phyloP scores from a whole-genome alignment of 2,329 filamentous ascomycete genomes.

The Knoxdaviesia capensis region DNA sequence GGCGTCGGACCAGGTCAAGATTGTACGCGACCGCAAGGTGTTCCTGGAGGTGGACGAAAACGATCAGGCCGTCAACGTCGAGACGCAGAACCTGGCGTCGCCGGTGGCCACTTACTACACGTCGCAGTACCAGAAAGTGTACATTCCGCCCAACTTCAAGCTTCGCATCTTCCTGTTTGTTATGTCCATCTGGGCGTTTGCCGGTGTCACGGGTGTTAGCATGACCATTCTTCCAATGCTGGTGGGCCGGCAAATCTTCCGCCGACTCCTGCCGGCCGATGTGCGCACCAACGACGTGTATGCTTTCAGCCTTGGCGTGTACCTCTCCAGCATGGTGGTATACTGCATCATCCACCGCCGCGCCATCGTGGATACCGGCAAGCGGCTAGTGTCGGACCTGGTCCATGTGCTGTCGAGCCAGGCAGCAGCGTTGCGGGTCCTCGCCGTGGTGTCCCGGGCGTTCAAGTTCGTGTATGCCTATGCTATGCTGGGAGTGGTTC shows the following conservation, averaged over 20 bases:
- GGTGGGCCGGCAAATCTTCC: slow-evolving; percentile 64
- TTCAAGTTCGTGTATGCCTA: slow-evolving; percentile 52
- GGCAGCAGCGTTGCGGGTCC: slow-evolving; percentile 7
- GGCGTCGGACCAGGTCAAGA: slow-evolving; percentile 84
- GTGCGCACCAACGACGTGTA: slow-evolving; percentile 85
- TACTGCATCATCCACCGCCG: not conserved
- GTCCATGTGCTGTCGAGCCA: slow-evolving; percentile 4
- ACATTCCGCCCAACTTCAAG: slow-evolving; percentile 71
- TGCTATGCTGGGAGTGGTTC: slow-evolving; percentile 50
- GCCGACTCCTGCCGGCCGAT: slow-evolving; percentile 47
- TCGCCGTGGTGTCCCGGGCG: slow-evolving; percentile 12
- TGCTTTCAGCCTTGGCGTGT: slow-evolving; percentile 80
- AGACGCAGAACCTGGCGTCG: not conserved
- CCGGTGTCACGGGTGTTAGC: slow-evolving; percentile 66
- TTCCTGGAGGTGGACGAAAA: slow-evolving; percentile 52
- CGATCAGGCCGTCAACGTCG: not conserved
- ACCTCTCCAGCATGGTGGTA: slow-evolving; percentile 23
- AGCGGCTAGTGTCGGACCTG: not conserved
- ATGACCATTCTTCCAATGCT: slow-evolving; percentile 74
- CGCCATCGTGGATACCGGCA: not conserved
- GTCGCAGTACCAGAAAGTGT: slow-evolving; percentile 48
- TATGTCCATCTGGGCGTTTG: slow-evolving; percentile 80
- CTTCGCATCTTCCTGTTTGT: slow-evolving; percentile 70
- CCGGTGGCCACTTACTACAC: slow-evolving; percentile 28
- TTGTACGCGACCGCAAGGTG: slow-evolving; percentile 63